phyloP scores from a whole-genome alignment of 345 rosid genomes.

The Brassica carinata region DNA sequence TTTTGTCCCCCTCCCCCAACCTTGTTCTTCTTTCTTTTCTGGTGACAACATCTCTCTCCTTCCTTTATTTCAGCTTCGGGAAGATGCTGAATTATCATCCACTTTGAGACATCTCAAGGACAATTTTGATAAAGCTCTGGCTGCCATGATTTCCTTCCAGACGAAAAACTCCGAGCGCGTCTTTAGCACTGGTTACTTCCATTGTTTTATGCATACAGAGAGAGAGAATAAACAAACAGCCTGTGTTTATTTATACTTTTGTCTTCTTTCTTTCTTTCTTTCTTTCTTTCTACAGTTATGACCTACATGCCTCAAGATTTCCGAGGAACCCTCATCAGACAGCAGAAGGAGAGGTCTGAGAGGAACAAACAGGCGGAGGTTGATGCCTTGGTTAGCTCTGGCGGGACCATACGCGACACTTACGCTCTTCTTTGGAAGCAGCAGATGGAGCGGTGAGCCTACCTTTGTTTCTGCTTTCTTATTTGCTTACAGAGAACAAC shows the following conservation, averaged over 20 bases:
- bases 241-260: not conserved
- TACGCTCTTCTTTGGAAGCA: constrained; percentile 93
- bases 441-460: constrained; percentile 88
- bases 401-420: constrained; percentile 73
- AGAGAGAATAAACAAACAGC: not conserved
- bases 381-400: constrained; percentile 75
- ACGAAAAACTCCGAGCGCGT: constrained; percentile 75
- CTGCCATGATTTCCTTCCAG: constrained; percentile 69
- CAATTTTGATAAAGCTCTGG: constrained; percentile 47
- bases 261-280: not conserved
- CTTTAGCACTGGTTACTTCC: constrained; percentile 70
- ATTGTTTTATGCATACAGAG: not conserved
- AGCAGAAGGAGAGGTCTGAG: constrained; percentile 93
- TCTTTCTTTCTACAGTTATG: constrained; percentile 64
- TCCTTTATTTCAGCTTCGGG: constrained; percentile 55
- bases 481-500: not conserved
- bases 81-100: constrained; percentile 51
- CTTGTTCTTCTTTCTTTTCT: not conserved
- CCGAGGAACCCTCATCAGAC: constrained; percentile 83
- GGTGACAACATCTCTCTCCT: not conserved
- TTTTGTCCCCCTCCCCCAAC: not conserved
- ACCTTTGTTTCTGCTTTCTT: constrained; percentile 8
- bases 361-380: constrained; percentile 96
- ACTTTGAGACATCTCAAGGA: constrained; percentile 45
- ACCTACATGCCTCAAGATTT: constrained; percentile 99